Percentiles rank a stretch among this genome's conserved stretches.
phyloP scores from a whole-genome alignment of 2,329 filamentous ascomycete species.

The Ophiostoma pallidulum region DNA sequence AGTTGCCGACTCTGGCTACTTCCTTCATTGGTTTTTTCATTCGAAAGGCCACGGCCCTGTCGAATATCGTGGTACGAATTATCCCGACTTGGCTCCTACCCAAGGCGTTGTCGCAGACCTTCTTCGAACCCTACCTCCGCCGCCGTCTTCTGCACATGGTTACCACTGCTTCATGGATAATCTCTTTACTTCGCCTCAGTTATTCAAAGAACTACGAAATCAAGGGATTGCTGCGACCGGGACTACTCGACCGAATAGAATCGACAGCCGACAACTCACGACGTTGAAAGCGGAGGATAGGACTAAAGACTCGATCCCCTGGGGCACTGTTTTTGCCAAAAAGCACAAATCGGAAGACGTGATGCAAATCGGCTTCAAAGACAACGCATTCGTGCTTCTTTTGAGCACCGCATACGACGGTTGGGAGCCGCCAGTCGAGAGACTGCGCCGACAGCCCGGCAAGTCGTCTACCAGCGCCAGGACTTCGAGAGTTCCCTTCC shows the following conservation, averaged over 20 bases:
- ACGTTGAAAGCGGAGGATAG: too few relatives aligned
- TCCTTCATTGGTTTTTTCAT: too few relatives aligned
- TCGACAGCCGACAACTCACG: neutral
- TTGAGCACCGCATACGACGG: neutral
- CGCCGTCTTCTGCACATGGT: neutral
- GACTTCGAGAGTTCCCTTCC: too few relatives aligned
- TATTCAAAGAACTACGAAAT: neutral
- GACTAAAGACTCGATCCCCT: too few relatives aligned
- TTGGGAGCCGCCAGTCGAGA: neutral
- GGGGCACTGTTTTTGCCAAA: neutral
- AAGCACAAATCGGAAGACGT: neutral
- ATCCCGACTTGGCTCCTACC: neutral
- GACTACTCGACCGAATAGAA: neutral
- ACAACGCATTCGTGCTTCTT: neutral
- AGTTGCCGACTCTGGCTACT: too few relatives aligned
- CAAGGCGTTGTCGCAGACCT: neutral
- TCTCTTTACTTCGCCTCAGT: neutral
- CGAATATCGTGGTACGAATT: neutral
- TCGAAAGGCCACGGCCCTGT: too few relatives aligned
- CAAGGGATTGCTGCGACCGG: neutral
- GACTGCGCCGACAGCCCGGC: neutral
- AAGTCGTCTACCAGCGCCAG: too few relatives aligned
- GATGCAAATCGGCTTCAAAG: neutral
- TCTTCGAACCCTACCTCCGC: neutral
- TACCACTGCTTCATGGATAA: neutral